Conservation (phyloP, 257 asterid species). For the Linaria vulgaris region DNA sequence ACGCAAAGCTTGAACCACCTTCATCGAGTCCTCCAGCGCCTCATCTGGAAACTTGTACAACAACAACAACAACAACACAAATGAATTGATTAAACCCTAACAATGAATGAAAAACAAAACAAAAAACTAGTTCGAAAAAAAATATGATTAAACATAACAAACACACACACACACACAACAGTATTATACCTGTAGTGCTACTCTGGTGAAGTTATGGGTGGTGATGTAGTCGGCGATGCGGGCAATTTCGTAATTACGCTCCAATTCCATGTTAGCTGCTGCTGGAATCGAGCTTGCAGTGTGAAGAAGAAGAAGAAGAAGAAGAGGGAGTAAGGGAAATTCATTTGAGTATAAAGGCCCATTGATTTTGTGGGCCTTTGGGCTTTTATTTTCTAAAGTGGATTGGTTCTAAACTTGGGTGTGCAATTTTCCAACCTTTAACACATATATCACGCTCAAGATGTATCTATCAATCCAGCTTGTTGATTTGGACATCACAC, state of each 20-base stretch:
- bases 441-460: no score
- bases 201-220: constrained; percentile 50
- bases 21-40: constrained; percentile 64
- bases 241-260: constrained; percentile 52
- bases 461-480: no score
- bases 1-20: constrained; percentile 57
- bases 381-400: no score
- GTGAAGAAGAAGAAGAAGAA: not conserved
- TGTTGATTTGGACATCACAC: no score
- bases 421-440: no score
- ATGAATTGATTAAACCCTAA: not conserved
- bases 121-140: no score
- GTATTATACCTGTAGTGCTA: constrained; percentile 70
- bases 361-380: no score
- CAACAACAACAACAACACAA: constrained; percentile 17
- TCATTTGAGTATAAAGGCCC: no score
- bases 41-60: constrained; percentile 71
- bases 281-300: not conserved
- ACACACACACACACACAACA: not conserved
- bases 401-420: no score
- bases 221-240: constrained; percentile 67
- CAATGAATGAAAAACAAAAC: not conserved
- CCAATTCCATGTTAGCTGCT: constrained; percentile 50
- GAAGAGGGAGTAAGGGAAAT: not conserved
- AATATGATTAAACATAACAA: no score